phyloP scores from a whole-genome alignment of 129 eudicot species.

The Arctium minus region DNA sequence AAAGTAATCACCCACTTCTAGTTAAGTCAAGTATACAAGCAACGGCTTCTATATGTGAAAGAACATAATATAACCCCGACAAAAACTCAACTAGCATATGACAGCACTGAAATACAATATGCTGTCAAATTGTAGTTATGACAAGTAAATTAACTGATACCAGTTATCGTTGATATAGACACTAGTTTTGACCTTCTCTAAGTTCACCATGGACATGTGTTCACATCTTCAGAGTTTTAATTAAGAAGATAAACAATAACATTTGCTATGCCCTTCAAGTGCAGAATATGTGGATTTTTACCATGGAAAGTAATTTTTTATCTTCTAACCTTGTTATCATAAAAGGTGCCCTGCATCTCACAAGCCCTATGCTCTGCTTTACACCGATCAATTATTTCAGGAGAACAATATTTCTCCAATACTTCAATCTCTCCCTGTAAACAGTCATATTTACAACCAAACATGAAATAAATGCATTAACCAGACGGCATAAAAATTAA shows the following conservation, averaged over 20 bases:
- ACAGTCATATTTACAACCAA: constrained; percentile 15
- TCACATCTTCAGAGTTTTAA: neutral
- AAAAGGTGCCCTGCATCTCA: constrained; percentile 64
- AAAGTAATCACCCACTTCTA: too few relatives aligned
- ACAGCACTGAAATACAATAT: too few relatives aligned
- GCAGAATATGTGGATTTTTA: neutral
- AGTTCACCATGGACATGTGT: neutral
- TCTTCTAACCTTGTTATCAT: constrained; percentile 78
- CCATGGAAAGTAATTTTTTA: neutral
- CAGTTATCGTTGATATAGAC: neutral
- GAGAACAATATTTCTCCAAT: constrained; percentile 65
- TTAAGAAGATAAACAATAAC: neutral
- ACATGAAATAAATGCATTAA: neutral
- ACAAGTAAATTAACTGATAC: too few relatives aligned
- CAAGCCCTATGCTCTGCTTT: constrained; percentile 68
- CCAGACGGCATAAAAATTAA: neutral
- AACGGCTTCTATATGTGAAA: too few relatives aligned
- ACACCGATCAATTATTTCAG: constrained; percentile 81
- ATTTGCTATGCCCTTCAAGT: neutral
- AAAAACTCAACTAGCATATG: too few relatives aligned
- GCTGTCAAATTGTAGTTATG: too few relatives aligned
- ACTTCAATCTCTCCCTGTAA: constrained; percentile 70
- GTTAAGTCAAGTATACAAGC: too few relatives aligned
- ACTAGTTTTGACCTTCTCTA: neutral
- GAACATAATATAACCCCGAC: too few relatives aligned